Evolutionary conservation across 306 rosid genomes (phyloP), one percentile per base, ranked within the genome.

Genomic region (Dryas drummondii): DNA sequence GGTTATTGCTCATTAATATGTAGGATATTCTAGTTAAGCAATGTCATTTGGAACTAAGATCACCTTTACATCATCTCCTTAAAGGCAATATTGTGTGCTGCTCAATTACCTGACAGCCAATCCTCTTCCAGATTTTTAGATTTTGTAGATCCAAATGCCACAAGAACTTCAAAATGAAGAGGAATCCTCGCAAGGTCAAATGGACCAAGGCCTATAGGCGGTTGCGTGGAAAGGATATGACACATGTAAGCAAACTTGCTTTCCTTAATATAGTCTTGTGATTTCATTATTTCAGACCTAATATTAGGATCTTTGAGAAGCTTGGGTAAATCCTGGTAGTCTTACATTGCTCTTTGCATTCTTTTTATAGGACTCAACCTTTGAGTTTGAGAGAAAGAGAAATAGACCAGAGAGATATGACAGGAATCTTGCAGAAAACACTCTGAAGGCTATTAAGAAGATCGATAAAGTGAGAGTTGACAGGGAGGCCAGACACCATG

Each of bases 111-210:
- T 76, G 64, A 77, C 57, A 14, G 19, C 17, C 27, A 0, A 9
- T 72, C 13, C 32, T 52, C 68, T 27, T 83, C 72, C 81, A 91
- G 98, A 88, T 94, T 68, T 94, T 91, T 68, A 83, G 96, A 48
- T 91, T 94, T 74, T 91, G 97, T 86, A 82, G 98, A 74, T 90
- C 97, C 5, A 94, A 94, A 74, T 91, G 98, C 77, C 97, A 94
- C 89, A 94, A 91, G 85, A 94, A 94, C 86, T 94, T 94, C 41
- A 91, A 94, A 85, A 91, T 94, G 98, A 94, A 94, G 90, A 88
- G 98, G 76, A 90, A 91, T 82, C 97, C 98, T 41, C 93, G 96
- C 9, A 94, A 94, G 75, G 97, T 94, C 5, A 89, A 88, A 78
- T 91, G 97, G 98, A 94, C 96, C 17, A 91, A 91, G 86, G 97